phyloP scores from a whole-genome alignment of 2,329 filamentous ascomycete genomes.

The Fusarium nematophilum region DNA sequence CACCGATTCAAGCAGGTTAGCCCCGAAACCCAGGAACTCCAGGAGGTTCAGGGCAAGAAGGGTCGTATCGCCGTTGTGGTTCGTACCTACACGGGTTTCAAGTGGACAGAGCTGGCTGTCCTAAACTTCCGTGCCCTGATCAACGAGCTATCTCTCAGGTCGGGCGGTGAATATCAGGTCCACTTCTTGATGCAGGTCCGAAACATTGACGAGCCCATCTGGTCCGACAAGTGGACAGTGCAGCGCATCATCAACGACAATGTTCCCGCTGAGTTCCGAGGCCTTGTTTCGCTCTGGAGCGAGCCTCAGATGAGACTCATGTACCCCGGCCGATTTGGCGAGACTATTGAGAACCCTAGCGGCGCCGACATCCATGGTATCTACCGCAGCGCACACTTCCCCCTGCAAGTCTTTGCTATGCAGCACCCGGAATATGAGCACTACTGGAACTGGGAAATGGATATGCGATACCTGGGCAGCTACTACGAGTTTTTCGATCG shows the following conservation, averaged over 20 bases:
- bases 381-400: slow-evolving; percentile 73
- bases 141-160: slow-evolving; percentile 79
- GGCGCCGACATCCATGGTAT: slow-evolving; percentile 73
- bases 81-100: slow-evolving; percentile 82
- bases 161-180: slow-evolving; percentile 83
- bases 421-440: slow-evolving; percentile 73
- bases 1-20: slow-evolving; percentile 64
- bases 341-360: slow-evolving; percentile 70
- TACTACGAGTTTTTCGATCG: slow-evolving; percentile 80
- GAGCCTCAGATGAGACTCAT: slow-evolving; percentile 85
- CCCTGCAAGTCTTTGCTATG: slow-evolving; percentile 72
- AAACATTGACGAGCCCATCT: slow-evolving; percentile 81
- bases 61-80: slow-evolving; percentile 80
- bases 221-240: slow-evolving; percentile 80
- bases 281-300: slow-evolving; percentile 85
- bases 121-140: slow-evolving; percentile 86
- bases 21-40: slow-evolving; percentile 52
- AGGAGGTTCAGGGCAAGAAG: slow-evolving; percentile 52
- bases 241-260: slow-evolving; percentile 75
- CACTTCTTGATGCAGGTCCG: slow-evolving; percentile 90
- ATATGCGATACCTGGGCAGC: slow-evolving; percentile 72
- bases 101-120: slow-evolving; percentile 81
- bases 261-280: slow-evolving; percentile 79
- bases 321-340: slow-evolving; percentile 78
- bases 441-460: slow-evolving; percentile 79